A percentile compares a stretch with the other conserved stretches of the same genome.
Evolutionary conservation across 441 rosid species (phyloP).

Genomic region (Jatropha podagrica): DNA sequence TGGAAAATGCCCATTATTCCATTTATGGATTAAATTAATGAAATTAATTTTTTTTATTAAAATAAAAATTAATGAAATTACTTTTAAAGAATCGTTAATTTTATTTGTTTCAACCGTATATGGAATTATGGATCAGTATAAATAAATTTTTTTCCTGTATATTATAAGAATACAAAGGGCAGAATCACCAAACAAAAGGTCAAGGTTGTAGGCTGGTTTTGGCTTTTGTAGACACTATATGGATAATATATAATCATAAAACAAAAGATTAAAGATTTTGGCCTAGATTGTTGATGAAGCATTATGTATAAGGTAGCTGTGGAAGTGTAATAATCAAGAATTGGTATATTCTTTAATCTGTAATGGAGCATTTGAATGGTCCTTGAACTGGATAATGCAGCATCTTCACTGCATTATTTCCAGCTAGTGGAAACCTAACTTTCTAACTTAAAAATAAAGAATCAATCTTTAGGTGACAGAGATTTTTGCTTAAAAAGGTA

Average conservation of each 20-base stretch:
- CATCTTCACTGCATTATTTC: slow-evolving; percentile 25
- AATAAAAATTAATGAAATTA: too few relatives aligned
- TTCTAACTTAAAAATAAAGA: slow-evolving; percentile 19
- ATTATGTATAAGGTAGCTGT: not conserved
- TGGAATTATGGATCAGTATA: too few relatives aligned
- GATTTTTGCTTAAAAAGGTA: slow-evolving; percentile 14
- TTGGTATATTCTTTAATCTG: slow-evolving; percentile 26
- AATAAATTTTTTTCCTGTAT: not conserved
- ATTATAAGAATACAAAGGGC: not conserved
- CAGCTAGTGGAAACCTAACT: slow-evolving; percentile 20
- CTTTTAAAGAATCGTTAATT: too few relatives aligned
- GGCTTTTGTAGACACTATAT: not conserved
- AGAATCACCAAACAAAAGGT: slow-evolving; percentile 12
- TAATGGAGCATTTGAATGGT: slow-evolving; percentile 28
- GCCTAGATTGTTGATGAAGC: slow-evolving; percentile 4
- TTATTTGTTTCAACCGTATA: too few relatives aligned
- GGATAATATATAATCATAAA: not conserved
- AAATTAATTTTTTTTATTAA: too few relatives aligned
- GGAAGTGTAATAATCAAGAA: slow-evolving; percentile 11
- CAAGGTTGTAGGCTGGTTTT: slow-evolving; percentile 15
- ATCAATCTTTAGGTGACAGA: slow-evolving; percentile 17
- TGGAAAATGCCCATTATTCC: too few relatives aligned
- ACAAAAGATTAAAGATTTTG: not conserved
- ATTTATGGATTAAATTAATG: too few relatives aligned
- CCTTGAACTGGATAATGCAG: slow-evolving; percentile 31